Evolutionary conservation across 208 protist genomes (phyloP).

Genomic region (Leishmania gerbilli): DNA sequence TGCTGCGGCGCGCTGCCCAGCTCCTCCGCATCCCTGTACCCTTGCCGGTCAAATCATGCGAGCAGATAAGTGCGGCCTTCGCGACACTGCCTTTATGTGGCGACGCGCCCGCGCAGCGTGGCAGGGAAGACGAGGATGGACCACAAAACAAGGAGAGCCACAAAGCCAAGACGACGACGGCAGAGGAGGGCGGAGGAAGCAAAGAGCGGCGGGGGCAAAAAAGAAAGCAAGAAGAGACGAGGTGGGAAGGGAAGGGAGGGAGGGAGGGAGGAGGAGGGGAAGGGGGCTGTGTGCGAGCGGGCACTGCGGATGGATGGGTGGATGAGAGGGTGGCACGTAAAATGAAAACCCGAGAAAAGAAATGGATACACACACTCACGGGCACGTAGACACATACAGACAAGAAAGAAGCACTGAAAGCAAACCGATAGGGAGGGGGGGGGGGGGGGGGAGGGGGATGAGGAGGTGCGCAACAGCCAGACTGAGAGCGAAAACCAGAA

Average conservation of each 20-base stretch:
- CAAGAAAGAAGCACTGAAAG: background rate
- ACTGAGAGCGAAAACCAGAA: no score
- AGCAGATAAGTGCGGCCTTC: background rate
- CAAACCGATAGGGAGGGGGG: background rate
- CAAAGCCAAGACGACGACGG: background rate
- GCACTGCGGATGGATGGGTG: background rate
- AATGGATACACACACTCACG: background rate
- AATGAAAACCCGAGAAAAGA: background rate
- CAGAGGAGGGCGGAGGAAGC: background rate
- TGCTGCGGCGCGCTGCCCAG: background rate
- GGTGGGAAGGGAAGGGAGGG: background rate
- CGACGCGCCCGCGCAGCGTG: background rate
- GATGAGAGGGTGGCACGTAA: background rate
- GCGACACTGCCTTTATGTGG: background rate
- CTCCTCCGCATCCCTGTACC: background rate
- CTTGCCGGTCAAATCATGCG: background rate
- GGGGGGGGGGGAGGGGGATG: background rate
- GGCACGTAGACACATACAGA: background rate
- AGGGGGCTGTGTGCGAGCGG: background rate
- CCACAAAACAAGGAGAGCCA: no score
- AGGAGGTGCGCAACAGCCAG: background rate
- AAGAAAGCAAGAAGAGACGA: background rate
- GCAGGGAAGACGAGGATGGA: no score
- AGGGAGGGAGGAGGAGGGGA: no score
- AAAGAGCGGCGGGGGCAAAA: background rate